Evolutionary conservation across 208 protist species (phyloP).

Genomic region (Trypanosoma lewisi): DNA sequence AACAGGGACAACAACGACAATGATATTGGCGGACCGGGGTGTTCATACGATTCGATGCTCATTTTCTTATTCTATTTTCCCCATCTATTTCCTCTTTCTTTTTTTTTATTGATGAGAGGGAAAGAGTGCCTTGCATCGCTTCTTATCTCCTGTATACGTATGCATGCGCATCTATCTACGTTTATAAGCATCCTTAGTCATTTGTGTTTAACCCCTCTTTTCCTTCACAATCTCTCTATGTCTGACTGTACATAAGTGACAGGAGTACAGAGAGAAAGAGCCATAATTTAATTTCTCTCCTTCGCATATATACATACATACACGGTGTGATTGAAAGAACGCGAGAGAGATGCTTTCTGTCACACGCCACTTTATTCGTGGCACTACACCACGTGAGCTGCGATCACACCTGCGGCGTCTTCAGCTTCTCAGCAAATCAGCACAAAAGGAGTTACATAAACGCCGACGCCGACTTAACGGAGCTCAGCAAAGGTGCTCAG

Average conservation of each 20-base stretch:
- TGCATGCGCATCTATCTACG: no score
- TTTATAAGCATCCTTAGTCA: neutral
- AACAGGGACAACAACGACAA: neutral
- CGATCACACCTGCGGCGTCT: constrained; percentile 23
- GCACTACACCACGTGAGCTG: constrained; percentile 11
- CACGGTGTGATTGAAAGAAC: neutral
- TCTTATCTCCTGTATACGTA: no score
- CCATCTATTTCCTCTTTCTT: no score
- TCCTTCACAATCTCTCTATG: neutral
- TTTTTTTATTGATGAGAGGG: no score
- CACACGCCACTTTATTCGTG: constrained; percentile 11
- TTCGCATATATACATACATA: constrained; percentile 1
- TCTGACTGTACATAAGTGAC: neutral
- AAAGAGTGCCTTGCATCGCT: no score
- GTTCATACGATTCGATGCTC: no score
- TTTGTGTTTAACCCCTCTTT: neutral
- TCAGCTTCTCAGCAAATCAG: constrained; percentile 5
- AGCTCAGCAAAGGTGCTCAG: constrained; percentile 7
- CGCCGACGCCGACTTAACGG: neutral
- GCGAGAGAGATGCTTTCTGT: constrained; percentile 2
- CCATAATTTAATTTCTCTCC: neutral
- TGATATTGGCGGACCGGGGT: no score
- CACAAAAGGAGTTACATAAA: neutral
- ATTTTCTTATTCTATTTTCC: no score
- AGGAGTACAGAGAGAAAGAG: neutral